phyloP scores from a whole-genome alignment of 495 filamentous ascomycete genomes.

The Penicillium nucicola region DNA sequence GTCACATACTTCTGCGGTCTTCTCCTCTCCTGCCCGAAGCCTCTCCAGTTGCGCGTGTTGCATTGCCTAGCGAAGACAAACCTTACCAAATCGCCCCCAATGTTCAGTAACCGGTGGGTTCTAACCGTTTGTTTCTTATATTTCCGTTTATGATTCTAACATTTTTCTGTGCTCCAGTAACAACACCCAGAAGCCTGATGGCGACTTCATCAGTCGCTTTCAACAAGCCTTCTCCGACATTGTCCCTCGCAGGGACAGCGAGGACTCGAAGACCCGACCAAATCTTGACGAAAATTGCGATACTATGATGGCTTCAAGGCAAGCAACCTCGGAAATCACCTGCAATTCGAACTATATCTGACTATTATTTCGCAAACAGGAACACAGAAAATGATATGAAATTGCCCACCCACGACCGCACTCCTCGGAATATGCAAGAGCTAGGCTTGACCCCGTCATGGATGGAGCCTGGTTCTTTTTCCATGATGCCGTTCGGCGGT shows the following conservation, averaged over 20 bases:
- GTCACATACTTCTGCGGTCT: neutral
- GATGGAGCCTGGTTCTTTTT: conserved; percentile 79
- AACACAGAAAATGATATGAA: conserved; percentile 22
- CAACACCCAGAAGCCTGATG: conserved; percentile 81
- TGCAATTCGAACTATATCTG: neutral
- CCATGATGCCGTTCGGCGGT: conserved; percentile 72
- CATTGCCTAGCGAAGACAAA: neutral
- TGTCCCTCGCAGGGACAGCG: conserved; percentile 27
- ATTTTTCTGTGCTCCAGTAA: conserved; percentile 47
- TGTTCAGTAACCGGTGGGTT: conserved; percentile 26
- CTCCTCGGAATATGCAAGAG: conserved; percentile 71
- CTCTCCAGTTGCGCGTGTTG: conserved; percentile 3
- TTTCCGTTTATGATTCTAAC: neutral
- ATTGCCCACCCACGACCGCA: conserved; percentile 60
- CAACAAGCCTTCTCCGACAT: conserved; percentile 74
- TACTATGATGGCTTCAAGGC: conserved; percentile 27
- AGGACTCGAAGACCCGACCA: neutral
- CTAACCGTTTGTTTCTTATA: neutral
- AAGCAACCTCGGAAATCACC: neutral
- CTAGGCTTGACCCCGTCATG: conserved; percentile 86
- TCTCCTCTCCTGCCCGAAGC: neutral
- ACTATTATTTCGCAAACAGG: conserved; percentile 5
- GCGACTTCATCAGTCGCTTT: conserved; percentile 81
- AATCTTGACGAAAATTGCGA: neutral
- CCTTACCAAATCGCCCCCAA: conserved; percentile 10